These are phyloP conservation scores for Coprinopsis marcescibilis DNA, from an alignment of 768 basidiomycete genomes.

Conservation along the genomic window DNA sequence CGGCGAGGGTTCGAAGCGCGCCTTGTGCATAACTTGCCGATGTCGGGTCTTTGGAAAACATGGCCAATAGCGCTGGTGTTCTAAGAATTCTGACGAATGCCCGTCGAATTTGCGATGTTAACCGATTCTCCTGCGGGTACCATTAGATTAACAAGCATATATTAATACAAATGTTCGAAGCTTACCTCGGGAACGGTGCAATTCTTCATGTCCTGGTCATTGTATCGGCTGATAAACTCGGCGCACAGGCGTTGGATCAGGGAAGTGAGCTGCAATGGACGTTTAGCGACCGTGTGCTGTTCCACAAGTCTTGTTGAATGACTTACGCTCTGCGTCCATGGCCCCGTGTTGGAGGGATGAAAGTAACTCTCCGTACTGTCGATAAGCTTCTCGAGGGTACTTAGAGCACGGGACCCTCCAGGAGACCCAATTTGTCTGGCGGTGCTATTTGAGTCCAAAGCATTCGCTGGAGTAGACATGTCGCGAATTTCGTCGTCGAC, in stretches of 20 bases:
- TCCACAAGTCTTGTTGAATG: conserved; percentile 1
- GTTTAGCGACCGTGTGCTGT: conserved; percentile 7
- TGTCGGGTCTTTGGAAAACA: conserved; percentile 83
- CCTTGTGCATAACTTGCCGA: conserved; percentile 80
- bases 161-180: neutral
- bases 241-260: conserved; percentile 68
- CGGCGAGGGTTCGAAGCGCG: conserved; percentile 69
- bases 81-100: conserved; percentile 77
- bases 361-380: conserved; percentile 94
- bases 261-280: conserved; percentile 43
- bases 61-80: conserved; percentile 83
- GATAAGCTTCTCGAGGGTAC: conserved; percentile 80
- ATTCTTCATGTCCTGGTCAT: conserved; percentile 66
- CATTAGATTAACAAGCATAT: too few species aligned
- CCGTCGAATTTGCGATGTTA: conserved; percentile 76
- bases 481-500: conserved; percentile 64
- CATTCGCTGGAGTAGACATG: conserved; percentile 11
- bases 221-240: conserved; percentile 76
- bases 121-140: conserved; percentile 61
- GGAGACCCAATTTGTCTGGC: conserved; percentile 49
- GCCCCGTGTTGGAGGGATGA: conserved; percentile 89
- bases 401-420: conserved; percentile 83
- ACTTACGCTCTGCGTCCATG: conserved; percentile 66
- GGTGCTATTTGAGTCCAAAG: too few species aligned
- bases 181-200: conserved; percentile 79